Percentiles rank a stretch among this genome's conserved stretches.
These are phyloP conservation scores for Juglanconis oblonga DNA, from an alignment of 2,329 filamentous ascomycete species.

Conservation along the genomic window DNA sequence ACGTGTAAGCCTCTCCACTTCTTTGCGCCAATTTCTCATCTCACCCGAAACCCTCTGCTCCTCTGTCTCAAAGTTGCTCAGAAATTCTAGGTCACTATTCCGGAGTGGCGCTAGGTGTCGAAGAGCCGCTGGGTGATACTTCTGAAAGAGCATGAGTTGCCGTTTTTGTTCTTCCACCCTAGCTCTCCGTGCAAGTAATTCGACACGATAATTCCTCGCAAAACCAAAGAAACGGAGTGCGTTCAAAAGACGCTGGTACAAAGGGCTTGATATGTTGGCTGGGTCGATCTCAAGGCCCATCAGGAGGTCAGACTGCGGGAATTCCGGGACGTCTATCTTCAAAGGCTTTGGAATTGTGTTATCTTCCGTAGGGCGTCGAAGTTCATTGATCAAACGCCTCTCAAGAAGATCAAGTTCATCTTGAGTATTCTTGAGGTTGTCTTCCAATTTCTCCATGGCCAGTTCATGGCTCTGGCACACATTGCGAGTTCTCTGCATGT, in stretches of 20 bases:
- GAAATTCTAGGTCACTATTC: conserved; percentile 37
- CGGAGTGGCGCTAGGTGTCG: conserved; percentile 15
- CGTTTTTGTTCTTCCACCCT: not conserved
- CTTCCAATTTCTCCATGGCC: conserved; percentile 34
- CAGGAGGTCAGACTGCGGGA: not conserved
- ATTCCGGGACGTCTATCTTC: not conserved
- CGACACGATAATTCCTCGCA: not conserved
- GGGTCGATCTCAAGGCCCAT: not conserved
- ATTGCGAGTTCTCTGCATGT: conserved; percentile 8
- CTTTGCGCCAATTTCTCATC: conserved; percentile 31
- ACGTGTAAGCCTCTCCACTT: conserved; percentile 33
- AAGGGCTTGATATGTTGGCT: not conserved
- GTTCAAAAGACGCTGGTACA: not conserved
- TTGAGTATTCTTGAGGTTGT: conserved; percentile 26
- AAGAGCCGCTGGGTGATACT: not conserved
- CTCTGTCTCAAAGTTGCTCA: conserved; percentile 39
- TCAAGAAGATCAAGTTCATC: conserved; percentile 27
- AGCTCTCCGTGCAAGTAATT: not conserved
- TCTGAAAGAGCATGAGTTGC: not conserved
- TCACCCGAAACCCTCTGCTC: conserved; percentile 31
- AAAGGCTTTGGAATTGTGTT: not conserved
- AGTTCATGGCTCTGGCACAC: conserved; percentile 26
- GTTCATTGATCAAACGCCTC: conserved; percentile 33
- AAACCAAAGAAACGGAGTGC: not conserved
- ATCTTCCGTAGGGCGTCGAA: conserved; percentile 19